Conservation (phyloP, 2,329 filamentous ascomycete species). For the Rutstroemia sp. region DNA sequence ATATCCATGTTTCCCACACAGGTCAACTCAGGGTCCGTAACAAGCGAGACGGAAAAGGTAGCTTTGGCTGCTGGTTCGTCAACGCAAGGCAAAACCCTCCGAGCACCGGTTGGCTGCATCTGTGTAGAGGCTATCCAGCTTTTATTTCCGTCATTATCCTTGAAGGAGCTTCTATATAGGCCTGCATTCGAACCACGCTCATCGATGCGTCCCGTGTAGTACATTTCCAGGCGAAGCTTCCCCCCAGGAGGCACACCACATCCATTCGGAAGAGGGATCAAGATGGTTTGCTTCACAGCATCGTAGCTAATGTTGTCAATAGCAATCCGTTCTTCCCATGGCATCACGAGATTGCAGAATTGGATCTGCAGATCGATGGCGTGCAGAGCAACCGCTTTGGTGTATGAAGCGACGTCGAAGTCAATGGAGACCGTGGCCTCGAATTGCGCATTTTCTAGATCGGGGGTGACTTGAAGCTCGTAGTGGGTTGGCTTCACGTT, state of each 20-base stretch:
- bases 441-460: conserved; percentile 60
- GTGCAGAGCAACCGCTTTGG: conserved; percentile 58
- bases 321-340: not conserved
- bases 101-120: conserved; percentile 65
- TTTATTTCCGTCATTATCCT: conserved; percentile 47
- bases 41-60: conserved; percentile 57
- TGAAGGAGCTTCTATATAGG: conserved; percentile 60
- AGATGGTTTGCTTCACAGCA: conserved; percentile 36
- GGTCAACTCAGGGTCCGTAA: conserved; percentile 59
- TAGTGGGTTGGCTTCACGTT: conserved; percentile 64
- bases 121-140: conserved; percentile 62
- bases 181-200: conserved; percentile 24
- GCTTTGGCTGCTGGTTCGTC: conserved; percentile 67
- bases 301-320: conserved; percentile 3
- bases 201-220: conserved; percentile 55
- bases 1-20: conserved; percentile 65
- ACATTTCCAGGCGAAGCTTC: conserved; percentile 53
- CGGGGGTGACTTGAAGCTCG: conserved; percentile 58
- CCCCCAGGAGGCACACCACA: conserved; percentile 44
- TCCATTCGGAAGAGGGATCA: conserved; percentile 50
- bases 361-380: conserved; percentile 55
- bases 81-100: conserved; percentile 61
- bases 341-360: conserved; percentile 9
- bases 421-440: conserved; percentile 58
- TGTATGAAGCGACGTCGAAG: conserved; percentile 56